These are phyloP conservation scores for Lentinula lateritia DNA, from an alignment of 768 basidiomycete genomes.

Conservation along the genomic window DNA sequence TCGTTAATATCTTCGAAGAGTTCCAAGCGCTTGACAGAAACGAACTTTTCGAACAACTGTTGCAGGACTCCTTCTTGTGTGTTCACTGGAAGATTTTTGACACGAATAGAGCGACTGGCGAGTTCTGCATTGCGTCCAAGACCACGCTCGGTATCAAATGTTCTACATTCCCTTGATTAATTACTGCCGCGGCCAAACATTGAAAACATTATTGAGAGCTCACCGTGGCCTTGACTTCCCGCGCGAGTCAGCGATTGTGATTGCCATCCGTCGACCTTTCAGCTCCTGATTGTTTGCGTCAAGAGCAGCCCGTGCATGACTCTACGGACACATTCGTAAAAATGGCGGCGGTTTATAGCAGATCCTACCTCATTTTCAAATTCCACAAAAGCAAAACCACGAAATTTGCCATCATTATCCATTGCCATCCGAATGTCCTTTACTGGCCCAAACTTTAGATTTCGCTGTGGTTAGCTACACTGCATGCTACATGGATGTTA, in stretches of 20 bases:
- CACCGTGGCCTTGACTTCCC: slow-evolving; percentile 51
- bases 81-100: slow-evolving; percentile 66
- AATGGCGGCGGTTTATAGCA: neutral
- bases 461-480: neutral
- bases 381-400: slow-evolving; percentile 91
- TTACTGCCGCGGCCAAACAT: neutral
- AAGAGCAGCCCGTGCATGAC: slow-evolving; percentile 65
- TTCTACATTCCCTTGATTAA: slow-evolving; percentile 19
- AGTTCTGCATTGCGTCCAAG: slow-evolving; percentile 50
- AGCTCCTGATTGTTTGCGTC: slow-evolving; percentile 82
- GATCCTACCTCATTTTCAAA: slow-evolving; percentile 72
- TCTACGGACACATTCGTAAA: slow-evolving; percentile 31
- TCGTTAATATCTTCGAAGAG: slow-evolving; percentile 58
- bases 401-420: slow-evolving; percentile 64
- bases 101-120: slow-evolving; percentile 66
- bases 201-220: slow-evolving; percentile 9
- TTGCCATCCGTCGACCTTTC: slow-evolving; percentile 85
- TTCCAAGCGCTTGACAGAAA: slow-evolving; percentile 66
- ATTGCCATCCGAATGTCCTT: slow-evolving; percentile 77
- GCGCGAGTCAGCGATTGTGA: slow-evolving; percentile 78
- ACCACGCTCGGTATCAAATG: slow-evolving; percentile 46
- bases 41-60: slow-evolving; percentile 79
- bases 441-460: slow-evolving; percentile 67
- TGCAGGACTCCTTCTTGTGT: slow-evolving; percentile 92
- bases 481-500: neutral